phyloP scores from a whole-genome alignment of 116 monocot genomes.

The Papilionanthe hybrid region DNA sequence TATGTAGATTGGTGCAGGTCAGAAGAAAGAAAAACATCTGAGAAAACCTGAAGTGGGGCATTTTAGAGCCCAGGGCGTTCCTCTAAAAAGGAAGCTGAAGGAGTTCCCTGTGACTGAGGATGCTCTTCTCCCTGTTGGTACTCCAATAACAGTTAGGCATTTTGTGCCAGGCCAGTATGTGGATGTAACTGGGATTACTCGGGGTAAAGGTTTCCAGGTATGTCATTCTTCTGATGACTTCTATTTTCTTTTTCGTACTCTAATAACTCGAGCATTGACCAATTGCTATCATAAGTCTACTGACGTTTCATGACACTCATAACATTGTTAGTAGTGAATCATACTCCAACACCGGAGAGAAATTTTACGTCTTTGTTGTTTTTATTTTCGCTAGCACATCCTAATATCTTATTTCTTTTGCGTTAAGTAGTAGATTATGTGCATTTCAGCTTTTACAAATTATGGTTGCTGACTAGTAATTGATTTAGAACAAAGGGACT shows the following conservation, averaged over 20 bases:
- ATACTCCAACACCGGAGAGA: neutral
- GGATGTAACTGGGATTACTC: conserved; percentile 82
- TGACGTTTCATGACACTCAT: neutral
- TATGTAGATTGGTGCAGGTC: conserved; percentile 79
- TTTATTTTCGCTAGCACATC: neutral
- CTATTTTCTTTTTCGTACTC: neutral
- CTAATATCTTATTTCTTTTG: neutral
- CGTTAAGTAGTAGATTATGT: neutral
- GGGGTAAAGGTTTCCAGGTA: conserved; percentile 97
- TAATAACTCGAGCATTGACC: neutral
- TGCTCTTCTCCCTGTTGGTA: conserved; percentile 89
- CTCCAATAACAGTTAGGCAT: conserved; percentile 85
- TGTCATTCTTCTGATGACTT: neutral
- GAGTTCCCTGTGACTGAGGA: conserved; percentile 97
- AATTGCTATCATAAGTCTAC: neutral
- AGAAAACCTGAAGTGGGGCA: conserved; percentile 88
- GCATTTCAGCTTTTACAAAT: neutral
- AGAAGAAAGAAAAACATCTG: conserved; percentile 95
- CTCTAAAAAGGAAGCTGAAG: conserved; percentile 82
- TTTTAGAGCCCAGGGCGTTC: conserved; percentile 79
- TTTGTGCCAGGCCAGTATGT: conserved; percentile 91
- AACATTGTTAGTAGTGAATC: neutral
- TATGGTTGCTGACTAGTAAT: neutral
- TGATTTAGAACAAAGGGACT: neutral
- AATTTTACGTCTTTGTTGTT: neutral